A percentile compares a stretch with the other conserved stretches of the same genome.
phyloP scores from a whole-genome alignment of 306 rosid genomes.

The Lablab purpureus region DNA sequence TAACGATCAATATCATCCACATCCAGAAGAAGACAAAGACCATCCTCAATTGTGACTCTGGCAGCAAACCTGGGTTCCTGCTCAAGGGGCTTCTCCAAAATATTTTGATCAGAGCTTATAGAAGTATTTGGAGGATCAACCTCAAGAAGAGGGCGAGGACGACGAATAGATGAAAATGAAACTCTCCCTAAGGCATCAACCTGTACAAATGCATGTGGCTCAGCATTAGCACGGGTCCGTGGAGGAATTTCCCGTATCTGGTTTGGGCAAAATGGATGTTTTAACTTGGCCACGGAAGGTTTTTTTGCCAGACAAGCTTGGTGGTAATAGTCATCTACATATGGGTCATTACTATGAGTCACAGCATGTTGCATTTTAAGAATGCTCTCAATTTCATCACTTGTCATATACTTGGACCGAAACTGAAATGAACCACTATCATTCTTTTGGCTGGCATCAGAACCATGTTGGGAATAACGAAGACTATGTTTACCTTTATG shows the following conservation, averaged over 20 bases:
- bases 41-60: constrained; percentile 65
- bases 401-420: constrained; percentile 67
- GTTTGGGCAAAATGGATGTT: constrained; percentile 59
- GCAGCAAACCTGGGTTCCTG: constrained; percentile 68
- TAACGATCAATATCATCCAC: constrained; percentile 66
- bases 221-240: constrained; percentile 55
- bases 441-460: constrained; percentile 55
- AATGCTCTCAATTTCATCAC: constrained; percentile 68
- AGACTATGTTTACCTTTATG: constrained; percentile 56
- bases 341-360: constrained; percentile 61
- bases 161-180: constrained; percentile 57
- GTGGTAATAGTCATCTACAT: constrained; percentile 63
- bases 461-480: constrained; percentile 55
- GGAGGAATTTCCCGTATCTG: constrained; percentile 58
- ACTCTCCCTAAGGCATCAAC: constrained; percentile 62
- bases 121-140: constrained; percentile 59
- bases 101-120: constrained; percentile 50
- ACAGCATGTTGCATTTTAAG: constrained; percentile 63
- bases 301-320: constrained; percentile 61
- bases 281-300: constrained; percentile 49
- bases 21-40: constrained; percentile 67
- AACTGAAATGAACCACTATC: constrained; percentile 55
- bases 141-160: constrained; percentile 65
- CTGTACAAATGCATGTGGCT: constrained; percentile 53
- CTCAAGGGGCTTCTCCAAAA: constrained; percentile 62